Evolutionary conservation across 108 stramenopile genomes (phyloP).

Genomic region (Schizochytrium sp.): DNA sequence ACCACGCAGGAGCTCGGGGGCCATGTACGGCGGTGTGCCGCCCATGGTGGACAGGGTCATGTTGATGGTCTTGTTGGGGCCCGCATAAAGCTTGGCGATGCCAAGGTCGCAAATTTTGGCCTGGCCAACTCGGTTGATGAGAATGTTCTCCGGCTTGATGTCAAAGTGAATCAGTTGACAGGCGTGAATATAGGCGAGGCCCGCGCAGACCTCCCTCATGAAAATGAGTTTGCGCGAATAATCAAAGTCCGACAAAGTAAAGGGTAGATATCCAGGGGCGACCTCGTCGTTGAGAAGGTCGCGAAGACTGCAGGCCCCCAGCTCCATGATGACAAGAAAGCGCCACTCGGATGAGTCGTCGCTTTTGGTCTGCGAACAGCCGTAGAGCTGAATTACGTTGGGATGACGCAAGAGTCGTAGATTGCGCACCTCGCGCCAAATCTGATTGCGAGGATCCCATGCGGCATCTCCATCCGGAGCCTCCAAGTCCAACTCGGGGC

Average conservation of each 20-base stretch:
- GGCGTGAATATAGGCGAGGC: slow-evolving; percentile 85
- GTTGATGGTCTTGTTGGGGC: not conserved
- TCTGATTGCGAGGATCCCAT: not conserved
- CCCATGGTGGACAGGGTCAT: slow-evolving; percentile 5
- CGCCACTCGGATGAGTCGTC: not conserved
- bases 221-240: slow-evolving; percentile 20
- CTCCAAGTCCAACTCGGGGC: not conserved
- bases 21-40: slow-evolving; percentile 48
- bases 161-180: slow-evolving; percentile 93
- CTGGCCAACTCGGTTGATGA: slow-evolving; percentile 53
- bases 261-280: slow-evolving; percentile 39
- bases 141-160: slow-evolving; percentile 93
- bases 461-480: not conserved
- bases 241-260: not conserved
- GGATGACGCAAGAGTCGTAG: slow-evolving; percentile 19
- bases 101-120: slow-evolving; percentile 45
- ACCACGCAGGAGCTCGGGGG: slow-evolving; percentile 31
- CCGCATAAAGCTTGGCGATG: not conserved
- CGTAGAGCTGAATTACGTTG: slow-evolving; percentile 32
- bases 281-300: slow-evolving; percentile 75
- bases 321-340: slow-evolving; percentile 59
- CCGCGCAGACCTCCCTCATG: slow-evolving; percentile 84
- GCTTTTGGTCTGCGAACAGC: slow-evolving; percentile 28
- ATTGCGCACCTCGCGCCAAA: slow-evolving; percentile 3
- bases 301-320: slow-evolving; percentile 74